A percentile compares a stretch with the other conserved stretches of the same genome.
These are phyloP conservation scores for Schizosaccharomyces lindneri DNA, from an alignment of 805 yeast genomes.

Conservation along the genomic window DNA sequence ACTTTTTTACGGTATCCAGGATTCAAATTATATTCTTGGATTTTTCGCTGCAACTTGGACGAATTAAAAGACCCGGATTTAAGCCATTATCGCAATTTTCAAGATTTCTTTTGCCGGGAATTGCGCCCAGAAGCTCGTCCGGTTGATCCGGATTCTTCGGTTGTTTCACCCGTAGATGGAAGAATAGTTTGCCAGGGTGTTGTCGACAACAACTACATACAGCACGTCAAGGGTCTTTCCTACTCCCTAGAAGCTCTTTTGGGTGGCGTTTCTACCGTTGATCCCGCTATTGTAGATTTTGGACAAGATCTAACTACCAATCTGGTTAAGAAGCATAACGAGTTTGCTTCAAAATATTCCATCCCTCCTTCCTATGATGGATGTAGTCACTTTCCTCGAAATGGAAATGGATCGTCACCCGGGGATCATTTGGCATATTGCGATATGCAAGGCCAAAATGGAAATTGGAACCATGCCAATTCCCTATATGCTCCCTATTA, in stretches of 20 bases:
- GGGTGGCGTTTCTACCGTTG: conserved; percentile 20
- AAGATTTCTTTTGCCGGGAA: conserved; percentile 75
- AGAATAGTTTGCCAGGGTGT: conserved; percentile 63
- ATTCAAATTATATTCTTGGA: conserved; percentile 44
- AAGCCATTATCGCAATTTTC: conserved; percentile 46
- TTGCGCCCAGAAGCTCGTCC: conserved; percentile 62
- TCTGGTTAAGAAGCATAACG: background rate
- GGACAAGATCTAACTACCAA: background rate
- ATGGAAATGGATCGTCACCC: background rate
- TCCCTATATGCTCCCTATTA: background rate
- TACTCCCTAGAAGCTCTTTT: conserved; percentile 71
- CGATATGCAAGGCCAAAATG: no score
- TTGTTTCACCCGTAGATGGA: conserved; percentile 89
- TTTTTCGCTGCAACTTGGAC: conserved; percentile 71
- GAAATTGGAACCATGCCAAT: no score
- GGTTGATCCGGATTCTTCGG: conserved; percentile 30
- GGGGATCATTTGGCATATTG: background rate
- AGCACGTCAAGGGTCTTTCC: conserved; percentile 91
- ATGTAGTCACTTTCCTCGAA: background rate
- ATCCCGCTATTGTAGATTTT: background rate
- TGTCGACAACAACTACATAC: conserved; percentile 47
- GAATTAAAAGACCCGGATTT: conserved; percentile 75
- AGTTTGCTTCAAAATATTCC: background rate
- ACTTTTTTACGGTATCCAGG: conserved; percentile 71
- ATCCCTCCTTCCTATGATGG: background rate